Evolutionary conservation across 805 yeast genomes (phyloP).

Genomic region (Gaillardinia entomophila): DNA sequence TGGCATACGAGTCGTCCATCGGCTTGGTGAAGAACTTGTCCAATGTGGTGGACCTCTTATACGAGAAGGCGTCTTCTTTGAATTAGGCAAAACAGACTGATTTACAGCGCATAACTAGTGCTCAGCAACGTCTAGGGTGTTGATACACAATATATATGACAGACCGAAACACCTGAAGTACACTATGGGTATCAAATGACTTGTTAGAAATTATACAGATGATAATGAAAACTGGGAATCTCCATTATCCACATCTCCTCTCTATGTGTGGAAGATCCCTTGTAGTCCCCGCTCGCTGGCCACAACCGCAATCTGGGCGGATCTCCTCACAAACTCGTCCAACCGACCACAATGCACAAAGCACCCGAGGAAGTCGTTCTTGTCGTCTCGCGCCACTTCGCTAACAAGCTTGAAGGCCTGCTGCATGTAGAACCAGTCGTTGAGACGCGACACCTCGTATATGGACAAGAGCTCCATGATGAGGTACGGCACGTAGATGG

Average conservation of each 20-base stretch:
- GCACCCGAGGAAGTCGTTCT: conserved; percentile 51
- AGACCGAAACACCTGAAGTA: too few species aligned
- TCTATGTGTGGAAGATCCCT: conserved; percentile 35
- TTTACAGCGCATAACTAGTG: background rate
- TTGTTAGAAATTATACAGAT: too few species aligned
- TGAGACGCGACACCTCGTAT: conserved; percentile 28
- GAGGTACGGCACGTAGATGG: conserved; percentile 67
- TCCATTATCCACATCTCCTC: too few species aligned
- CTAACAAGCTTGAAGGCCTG: conserved; percentile 58
- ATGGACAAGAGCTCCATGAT: conserved; percentile 63
- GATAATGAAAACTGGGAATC: too few species aligned
- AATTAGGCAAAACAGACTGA: conserved; percentile 35
- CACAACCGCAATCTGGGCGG: conserved; percentile 54
- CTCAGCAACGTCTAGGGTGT: too few species aligned
- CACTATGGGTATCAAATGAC: too few species aligned
- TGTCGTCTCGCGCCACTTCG: conserved; percentile 62
- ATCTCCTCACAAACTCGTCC: conserved; percentile 44
- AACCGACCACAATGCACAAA: conserved; percentile 55
- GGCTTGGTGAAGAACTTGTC: conserved; percentile 85
- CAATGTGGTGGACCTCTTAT: conserved; percentile 80
- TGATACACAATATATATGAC: too few species aligned
- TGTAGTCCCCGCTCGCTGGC: conserved; percentile 40
- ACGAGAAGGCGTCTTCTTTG: conserved; percentile 86
- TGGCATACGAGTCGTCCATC: conserved; percentile 80
- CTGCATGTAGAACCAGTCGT: conserved; percentile 39